Evolutionary conservation across 257 asterid genomes (phyloP), one percentile per base, ranked within the genome.

Genomic region (Cynanchum wilfordii): DNA sequence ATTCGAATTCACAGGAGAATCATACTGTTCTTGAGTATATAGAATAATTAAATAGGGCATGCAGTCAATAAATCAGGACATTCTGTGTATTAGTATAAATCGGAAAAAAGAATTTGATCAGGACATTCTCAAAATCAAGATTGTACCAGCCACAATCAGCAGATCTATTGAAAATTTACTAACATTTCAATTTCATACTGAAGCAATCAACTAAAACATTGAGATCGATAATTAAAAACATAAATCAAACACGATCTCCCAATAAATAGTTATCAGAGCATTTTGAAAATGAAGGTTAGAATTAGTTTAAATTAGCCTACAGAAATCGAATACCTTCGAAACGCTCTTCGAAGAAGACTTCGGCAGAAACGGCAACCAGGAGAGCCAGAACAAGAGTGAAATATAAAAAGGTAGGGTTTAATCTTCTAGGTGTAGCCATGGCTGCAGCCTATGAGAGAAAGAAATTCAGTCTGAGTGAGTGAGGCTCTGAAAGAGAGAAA

Each of bases 331-430:
- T 86, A 94, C 99, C 99, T 25, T 85, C 79, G 57, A 94, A 94
- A 19, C 95, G 94, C 76, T 94, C 99, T 86, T 94, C 96, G 80
- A 91, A 94, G 85, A 94, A 79, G 7, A 91, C 91, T 69, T 78
- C 81, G 15, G 97, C 97, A 0, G 96, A 86, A 30, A 78, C 57
- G 51, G 85, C 85, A 59, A 91, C 64, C 22, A 89, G 80, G 24
- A 91, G 86, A 71, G 86, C 85, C 16, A 94, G 74, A 33, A 84
- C 72, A 38, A 86, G 4, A 75, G 82, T 83, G 42, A 91, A 79
- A 75, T 82, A 66, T 78, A 81, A 82, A 71, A 79, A 78, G 45
- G 67, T 71, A 85, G 90, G 91, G 83, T 78, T 82, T 13, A 78
- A 64, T 71, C 78, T 84, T 68, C 87, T 68, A 80, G 69, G 83